Conservation (phyloP, 1,284 basidiomycete genomes). For the Apiotrichum gamsii region DNA sequence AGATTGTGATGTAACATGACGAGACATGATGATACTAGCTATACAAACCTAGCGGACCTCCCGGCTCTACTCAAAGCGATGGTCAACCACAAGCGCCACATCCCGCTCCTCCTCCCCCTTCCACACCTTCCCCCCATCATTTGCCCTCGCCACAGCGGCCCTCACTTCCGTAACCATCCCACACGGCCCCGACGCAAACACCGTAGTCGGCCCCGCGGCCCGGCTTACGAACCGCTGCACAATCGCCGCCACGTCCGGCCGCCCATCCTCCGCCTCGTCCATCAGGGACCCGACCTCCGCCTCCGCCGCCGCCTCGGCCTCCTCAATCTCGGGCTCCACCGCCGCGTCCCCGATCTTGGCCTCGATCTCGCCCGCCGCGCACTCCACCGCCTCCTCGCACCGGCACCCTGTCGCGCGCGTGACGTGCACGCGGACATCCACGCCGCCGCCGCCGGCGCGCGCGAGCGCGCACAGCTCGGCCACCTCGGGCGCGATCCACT, state of each 20-base stretch:
- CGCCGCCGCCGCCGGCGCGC: no score
- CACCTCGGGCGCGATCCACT: constrained; percentile 27
- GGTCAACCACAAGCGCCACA: constrained; percentile 27
- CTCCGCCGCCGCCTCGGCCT: constrained; percentile 1
- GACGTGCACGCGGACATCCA: constrained; percentile 15
- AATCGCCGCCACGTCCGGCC: background rate
- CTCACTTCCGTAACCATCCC: constrained; percentile 24
- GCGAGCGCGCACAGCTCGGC: constrained; percentile 11
- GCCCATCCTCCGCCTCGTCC: constrained; percentile 5
- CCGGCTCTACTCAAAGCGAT: constrained; percentile 22
- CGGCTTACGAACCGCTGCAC: constrained; percentile 4
- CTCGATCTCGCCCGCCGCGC: background rate
- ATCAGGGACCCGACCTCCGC: constrained; percentile 16
- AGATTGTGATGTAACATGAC: no score
- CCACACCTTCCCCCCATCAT: constrained; percentile 19
- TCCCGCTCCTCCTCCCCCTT: constrained; percentile 16
- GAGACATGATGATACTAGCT: no score
- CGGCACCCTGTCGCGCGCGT: constrained; percentile 11
- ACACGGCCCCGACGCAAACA: constrained; percentile 27
- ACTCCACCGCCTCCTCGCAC: background rate
- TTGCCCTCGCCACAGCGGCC: constrained; percentile 21
- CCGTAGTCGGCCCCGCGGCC: constrained; percentile 3
- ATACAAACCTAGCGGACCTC: no score
- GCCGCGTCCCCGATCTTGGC: background rate
- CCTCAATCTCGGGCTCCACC: background rate